Base-by-base conservation (phyloP, 2,329 filamentous ascomycete genomes). In the Grosmannia huntii region DNA sequence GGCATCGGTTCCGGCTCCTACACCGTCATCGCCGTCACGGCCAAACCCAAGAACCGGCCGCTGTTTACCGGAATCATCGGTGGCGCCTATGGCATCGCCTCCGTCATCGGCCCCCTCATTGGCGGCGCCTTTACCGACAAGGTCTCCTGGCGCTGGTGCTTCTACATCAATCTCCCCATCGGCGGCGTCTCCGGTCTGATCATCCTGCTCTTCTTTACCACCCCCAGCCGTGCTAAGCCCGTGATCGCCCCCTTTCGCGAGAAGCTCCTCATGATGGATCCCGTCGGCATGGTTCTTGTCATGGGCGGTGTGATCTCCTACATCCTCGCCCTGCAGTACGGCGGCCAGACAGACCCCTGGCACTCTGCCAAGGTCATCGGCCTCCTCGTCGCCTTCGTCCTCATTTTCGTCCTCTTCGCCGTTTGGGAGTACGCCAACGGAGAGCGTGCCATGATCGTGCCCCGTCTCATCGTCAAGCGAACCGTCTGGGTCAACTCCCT, bases 391-490 rank as follows among this genome's bases (percentile, higher is more conserved):
- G 67, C 67, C 0, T 65, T 64, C 7, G 63, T 59, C 6, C 52
- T 63, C 14, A 57, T 66, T 19, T 7, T 68, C 6, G 38, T 64
- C n/a, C 48, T 63, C 33, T 73, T 75, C 60, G 62, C 59, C 4
- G 61, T 61, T 16, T 66, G 68, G 56, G 68, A 74, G 61, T 67
- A 59, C 38, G 70, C 59, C 33, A 65, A 68, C 59, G 76, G 75
- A 5, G 74, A 76, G 25, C 67, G 71, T 2, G 77, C 78, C 38
- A 80, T 81, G 72, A 69, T 82, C 2, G 73, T 76, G 0, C 68
- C 72, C 1, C 72, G 73, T 0, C 68, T 82, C 36, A 56, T 80
- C 9, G 66, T 64, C 16, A 69, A 71, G 41, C 70, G 76, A 1
- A 66, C 73, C 27, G 70, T 81, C n/a, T 72, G 70, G 66, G 66